Percentiles rank a stretch among this genome's conserved stretches.
Evolutionary conservation across 306 rosid species (phyloP).

Genomic region (Vigna angularis): DNA sequence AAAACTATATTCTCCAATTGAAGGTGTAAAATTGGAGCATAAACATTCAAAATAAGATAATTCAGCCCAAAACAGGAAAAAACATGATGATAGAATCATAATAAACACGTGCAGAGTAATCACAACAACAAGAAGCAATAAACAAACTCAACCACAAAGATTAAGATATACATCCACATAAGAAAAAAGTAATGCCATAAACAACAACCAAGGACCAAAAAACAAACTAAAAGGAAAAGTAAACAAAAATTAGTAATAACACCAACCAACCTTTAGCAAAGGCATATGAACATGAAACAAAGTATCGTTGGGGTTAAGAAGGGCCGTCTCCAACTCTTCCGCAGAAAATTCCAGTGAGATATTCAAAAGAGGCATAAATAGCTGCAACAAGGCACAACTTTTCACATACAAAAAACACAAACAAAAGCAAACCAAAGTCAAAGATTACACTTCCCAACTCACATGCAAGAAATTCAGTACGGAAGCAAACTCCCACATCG

Average conservation of each 20-base stretch:
- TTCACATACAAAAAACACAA: constrained; percentile 33
- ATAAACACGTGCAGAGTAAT: constrained; percentile 16
- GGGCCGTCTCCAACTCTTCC: constrained; percentile 96
- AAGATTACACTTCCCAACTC: constrained; percentile 62
- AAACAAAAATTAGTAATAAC: not conserved
- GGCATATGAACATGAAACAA: constrained; percentile 95
- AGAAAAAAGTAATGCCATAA: not conserved
- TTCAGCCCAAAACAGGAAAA: constrained; percentile 27
- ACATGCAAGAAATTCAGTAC: constrained; percentile 92
- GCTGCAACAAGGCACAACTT: constrained; percentile 59
- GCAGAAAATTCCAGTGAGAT: constrained; percentile 85
- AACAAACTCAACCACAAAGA: constrained; percentile 13
- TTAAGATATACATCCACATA: constrained; percentile 26
- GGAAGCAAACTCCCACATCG: constrained; percentile 98
- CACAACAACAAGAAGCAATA: constrained; percentile 16
- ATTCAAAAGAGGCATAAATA: constrained; percentile 86
- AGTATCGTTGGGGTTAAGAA: constrained; percentile 87
- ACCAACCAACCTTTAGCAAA: constrained; percentile 85
- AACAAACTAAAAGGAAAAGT: not conserved
- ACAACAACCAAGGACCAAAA: constrained; percentile 30
- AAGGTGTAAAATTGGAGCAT: constrained; percentile 12
- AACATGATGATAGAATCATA: constrained; percentile 19
- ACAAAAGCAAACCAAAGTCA: constrained; percentile 30
- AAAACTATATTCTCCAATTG: constrained; percentile 38
- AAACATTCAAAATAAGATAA: constrained; percentile 36